These are phyloP conservation scores for Chlorella sorokiniana DNA, from an alignment of 139 green algal genomes.

Conservation along the genomic window DNA sequence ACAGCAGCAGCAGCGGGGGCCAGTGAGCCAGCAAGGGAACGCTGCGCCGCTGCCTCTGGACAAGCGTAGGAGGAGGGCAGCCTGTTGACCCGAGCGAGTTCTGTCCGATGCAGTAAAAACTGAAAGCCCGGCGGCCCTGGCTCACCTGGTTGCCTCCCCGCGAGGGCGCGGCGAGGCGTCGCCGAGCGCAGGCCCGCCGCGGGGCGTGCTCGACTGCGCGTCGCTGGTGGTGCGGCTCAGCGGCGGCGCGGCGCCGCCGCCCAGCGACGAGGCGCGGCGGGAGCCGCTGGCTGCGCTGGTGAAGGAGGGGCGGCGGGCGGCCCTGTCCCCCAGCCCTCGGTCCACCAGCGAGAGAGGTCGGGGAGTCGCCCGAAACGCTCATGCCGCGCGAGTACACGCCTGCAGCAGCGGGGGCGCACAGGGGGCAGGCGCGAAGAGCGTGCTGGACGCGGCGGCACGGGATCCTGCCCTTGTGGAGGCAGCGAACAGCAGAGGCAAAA, in stretches of 20 bases:
- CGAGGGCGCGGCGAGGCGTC: too few relatives aligned
- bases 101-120: too few relatives aligned
- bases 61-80: too few relatives aligned
- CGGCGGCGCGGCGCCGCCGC: not conserved
- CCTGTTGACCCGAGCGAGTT: too few relatives aligned
- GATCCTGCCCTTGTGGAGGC: too few relatives aligned
- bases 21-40: too few relatives aligned
- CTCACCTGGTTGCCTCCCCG: too few relatives aligned
- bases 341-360: constrained; percentile 3
- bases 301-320: not conserved
- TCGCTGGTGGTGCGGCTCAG: constrained; percentile 1
- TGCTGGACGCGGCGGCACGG: not conserved
- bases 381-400: constrained; percentile 17
- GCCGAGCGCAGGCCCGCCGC: not conserved
- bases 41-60: too few relatives aligned
- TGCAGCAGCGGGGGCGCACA: not conserved
- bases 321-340: not conserved
- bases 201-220: not conserved
- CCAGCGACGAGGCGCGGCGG: not conserved
- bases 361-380: constrained; percentile 1
- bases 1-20: too few relatives aligned
- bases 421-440: not conserved
- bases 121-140: too few relatives aligned
- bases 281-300: not conserved
- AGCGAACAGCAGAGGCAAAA: too few relatives aligned